These are phyloP conservation scores for Pythium phragmiticola DNA, from an alignment of 352 stramenopile genomes.

Conservation along the genomic window DNA sequence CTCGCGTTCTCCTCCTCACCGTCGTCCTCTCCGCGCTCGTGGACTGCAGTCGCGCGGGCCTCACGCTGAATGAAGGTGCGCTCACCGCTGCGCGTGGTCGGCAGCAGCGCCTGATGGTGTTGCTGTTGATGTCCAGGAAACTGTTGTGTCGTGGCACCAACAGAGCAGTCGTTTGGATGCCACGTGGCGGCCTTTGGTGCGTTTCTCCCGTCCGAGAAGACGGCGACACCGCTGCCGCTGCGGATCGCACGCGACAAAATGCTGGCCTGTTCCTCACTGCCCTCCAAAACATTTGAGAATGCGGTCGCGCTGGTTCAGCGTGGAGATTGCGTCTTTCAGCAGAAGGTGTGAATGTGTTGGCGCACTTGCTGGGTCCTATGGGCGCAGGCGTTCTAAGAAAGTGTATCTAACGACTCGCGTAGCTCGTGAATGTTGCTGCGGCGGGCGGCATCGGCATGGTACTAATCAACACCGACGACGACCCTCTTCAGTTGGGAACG, in stretches of 20 bases:
- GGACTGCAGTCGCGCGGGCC: neutral
- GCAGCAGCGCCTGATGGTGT: neutral
- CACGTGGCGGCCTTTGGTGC: constrained; percentile 18
- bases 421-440: constrained; percentile 19
- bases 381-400: no score
- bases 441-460: constrained; percentile 18
- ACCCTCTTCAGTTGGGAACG: constrained; percentile 12
- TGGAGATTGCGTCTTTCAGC: constrained; percentile 21
- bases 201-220: constrained; percentile 6
- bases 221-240: neutral
- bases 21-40: neutral
- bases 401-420: neutral
- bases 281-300: neutral
- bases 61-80: neutral
- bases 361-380: neutral
- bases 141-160: neutral
- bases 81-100: neutral
- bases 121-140: neutral
- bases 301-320: constrained; percentile 19
- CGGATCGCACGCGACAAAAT: neutral
- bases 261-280: neutral
- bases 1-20: neutral
- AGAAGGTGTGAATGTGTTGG: constrained; percentile 15
- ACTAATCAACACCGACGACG: constrained; percentile 23
- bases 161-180: constrained; percentile 3